A percentile compares a stretch with the other conserved stretches of the same genome.
Evolutionary conservation across 257 asterid species (phyloP).

Genomic region (Jacaranda mimosifolia): DNA sequence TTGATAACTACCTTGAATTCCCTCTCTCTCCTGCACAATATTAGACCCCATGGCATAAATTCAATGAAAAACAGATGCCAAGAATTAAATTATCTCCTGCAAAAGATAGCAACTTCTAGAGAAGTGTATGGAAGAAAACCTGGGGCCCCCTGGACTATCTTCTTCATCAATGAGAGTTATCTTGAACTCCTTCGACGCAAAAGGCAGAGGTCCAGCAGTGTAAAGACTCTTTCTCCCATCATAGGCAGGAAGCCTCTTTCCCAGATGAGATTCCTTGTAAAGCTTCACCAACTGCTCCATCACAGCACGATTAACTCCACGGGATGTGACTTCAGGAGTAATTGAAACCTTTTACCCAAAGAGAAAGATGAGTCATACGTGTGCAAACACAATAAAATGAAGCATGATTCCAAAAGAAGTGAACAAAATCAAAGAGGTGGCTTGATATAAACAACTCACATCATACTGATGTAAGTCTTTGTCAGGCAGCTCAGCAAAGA

Average conservation of each 20-base stretch:
- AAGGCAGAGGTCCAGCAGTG: conserved; percentile 96
- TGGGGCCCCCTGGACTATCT: conserved; percentile 68
- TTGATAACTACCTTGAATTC: conserved; percentile 87
- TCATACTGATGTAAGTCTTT: conserved; percentile 96
- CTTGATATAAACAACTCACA: conserved; percentile 50
- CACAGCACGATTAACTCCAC: conserved; percentile 92
- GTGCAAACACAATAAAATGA: neutral
- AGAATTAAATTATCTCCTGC: neutral
- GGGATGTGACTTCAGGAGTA: conserved; percentile 81
- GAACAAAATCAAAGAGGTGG: neutral
- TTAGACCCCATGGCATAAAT: conserved; percentile 16
- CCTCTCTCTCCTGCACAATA: conserved; percentile 73
- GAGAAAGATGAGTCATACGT: conserved; percentile 7
- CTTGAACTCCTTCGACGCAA: conserved; percentile 69
- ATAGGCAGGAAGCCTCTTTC: conserved; percentile 93
- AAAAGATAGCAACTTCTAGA: neutral
- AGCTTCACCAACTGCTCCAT: conserved; percentile 76
- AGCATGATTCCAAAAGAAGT: neutral
- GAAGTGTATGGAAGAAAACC: conserved; percentile 47
- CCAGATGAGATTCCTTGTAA: conserved; percentile 82
- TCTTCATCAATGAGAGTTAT: conserved; percentile 81
- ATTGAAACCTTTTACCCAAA: conserved; percentile 68
- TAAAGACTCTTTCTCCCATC: conserved; percentile 96
- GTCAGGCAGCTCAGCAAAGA: conserved; percentile 89
- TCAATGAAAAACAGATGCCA: neutral